phyloP scores from a whole-genome alignment of 2,329 filamentous ascomycete species.

The Beauveria brongniartii region DNA sequence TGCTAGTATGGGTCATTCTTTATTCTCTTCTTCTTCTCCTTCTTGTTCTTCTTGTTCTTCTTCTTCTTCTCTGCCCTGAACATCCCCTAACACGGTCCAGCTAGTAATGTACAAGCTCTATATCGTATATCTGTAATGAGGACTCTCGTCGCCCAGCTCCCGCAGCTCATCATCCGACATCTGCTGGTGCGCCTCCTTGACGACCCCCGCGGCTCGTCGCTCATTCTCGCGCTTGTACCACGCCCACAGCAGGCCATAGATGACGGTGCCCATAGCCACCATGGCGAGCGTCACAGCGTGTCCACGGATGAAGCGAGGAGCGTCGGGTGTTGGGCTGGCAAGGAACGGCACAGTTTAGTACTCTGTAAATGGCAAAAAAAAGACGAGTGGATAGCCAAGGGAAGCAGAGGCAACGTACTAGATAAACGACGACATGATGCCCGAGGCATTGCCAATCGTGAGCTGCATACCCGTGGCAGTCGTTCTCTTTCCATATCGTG shows the following conservation, averaged over 20 bases:
- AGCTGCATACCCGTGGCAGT: constrained; percentile 65
- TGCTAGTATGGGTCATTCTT: too few relatives aligned
- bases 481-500: constrained; percentile 68
- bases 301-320: constrained; percentile 51
- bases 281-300: constrained; percentile 54
- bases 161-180: constrained; percentile 39
- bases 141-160: constrained; percentile 46
- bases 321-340: constrained; percentile 35
- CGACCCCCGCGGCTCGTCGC: constrained; percentile 30
- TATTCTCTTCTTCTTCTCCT: too few relatives aligned
- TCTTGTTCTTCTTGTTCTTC: too few relatives aligned
- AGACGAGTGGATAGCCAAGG: too few relatives aligned
- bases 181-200: constrained; percentile 30
- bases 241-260: constrained; percentile 48
- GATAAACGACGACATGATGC: constrained; percentile 67
- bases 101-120: constrained; percentile 11
- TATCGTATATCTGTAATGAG: constrained; percentile 38
- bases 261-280: constrained; percentile 43
- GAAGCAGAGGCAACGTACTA: constrained; percentile 26
- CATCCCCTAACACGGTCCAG: background rate
- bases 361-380: too few relatives aligned
- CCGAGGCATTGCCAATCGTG: constrained; percentile 60
- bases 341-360: too few relatives aligned
- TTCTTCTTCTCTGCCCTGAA: too few relatives aligned
- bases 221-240: constrained; percentile 43